A percentile compares a stretch with the other conserved stretches of the same genome.
Evolutionary conservation across 192 early-diverging fungal genomes (phyloP).

Genomic region (Coemansia sp.): DNA sequence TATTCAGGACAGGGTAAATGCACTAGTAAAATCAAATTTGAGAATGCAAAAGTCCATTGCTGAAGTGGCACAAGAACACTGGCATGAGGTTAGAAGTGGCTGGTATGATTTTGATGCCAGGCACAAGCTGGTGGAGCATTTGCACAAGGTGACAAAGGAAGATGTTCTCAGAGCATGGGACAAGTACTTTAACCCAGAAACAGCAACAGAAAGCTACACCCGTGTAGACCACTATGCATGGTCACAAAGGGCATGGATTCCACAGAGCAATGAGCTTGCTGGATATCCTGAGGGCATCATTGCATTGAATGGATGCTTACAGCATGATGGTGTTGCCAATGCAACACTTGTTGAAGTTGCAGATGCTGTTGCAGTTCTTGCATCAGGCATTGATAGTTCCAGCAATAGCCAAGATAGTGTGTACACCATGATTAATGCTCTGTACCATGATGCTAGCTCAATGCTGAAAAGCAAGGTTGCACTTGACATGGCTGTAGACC

Average conservation of each 20-base stretch:
- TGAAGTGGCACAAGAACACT: constrained; percentile 63
- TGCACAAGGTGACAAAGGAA: constrained; percentile 16
- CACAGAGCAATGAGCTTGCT: constrained; percentile 9
- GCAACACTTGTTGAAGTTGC: background rate
- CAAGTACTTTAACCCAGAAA: constrained; percentile 34
- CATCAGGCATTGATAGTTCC: background rate
- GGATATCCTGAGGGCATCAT: constrained; percentile 11
- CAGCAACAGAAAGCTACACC: constrained; percentile 20
- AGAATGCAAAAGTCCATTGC: constrained; percentile 70
- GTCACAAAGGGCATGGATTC: constrained; percentile 10
- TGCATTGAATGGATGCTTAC: constrained; percentile 14
- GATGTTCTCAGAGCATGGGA: constrained; percentile 35
- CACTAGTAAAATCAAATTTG: constrained; percentile 56
- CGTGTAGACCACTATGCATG: constrained; percentile 24
- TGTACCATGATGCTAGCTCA: background rate
- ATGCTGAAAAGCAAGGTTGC: background rate
- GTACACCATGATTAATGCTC: no score
- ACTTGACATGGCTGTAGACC: background rate
- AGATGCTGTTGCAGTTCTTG: background rate
- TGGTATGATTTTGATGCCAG: constrained; percentile 74
- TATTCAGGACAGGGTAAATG: constrained; percentile 59
- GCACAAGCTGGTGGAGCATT: constrained; percentile 3
- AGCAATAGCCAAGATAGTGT: no score
- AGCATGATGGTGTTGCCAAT: constrained; percentile 7
- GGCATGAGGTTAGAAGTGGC: no score